A percentile compares a stretch with the other conserved stretches of the same genome.
phyloP scores from a whole-genome alignment of 1,139 yeast species.

The Lodderomyces beijingensis region DNA sequence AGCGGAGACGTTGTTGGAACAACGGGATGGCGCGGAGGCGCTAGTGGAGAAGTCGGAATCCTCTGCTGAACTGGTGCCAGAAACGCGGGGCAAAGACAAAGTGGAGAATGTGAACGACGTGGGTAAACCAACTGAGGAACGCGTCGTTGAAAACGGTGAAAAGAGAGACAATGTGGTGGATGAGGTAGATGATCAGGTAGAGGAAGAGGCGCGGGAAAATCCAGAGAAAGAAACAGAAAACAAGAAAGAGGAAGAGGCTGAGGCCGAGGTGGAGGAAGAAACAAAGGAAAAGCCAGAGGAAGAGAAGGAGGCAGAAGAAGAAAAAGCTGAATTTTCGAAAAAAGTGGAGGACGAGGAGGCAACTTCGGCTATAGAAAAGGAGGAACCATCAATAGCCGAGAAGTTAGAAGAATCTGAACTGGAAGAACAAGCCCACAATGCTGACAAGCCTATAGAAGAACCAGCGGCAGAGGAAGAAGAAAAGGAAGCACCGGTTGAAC shows the following conservation, averaged over 20 bases:
- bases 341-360: conserved; percentile 4
- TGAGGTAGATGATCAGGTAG: conserved; percentile 1
- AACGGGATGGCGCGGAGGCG: neutral
- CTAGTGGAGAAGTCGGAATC: neutral
- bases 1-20: neutral
- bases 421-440: conserved; percentile 6
- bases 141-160: too few relatives aligned
- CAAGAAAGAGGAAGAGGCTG: conserved; percentile 1
- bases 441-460: conserved; percentile 6
- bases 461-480: conserved; percentile 3
- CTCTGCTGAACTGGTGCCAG: too few relatives aligned
- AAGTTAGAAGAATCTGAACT: conserved; percentile 4
- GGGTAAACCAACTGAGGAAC: too few relatives aligned
- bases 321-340: conserved; percentile 8
- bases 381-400: conserved; percentile 6
- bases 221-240: neutral
- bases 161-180: conserved; percentile 2
- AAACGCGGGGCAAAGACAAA: neutral
- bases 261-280: conserved; percentile 2
- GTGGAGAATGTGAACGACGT: neutral
- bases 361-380: conserved; percentile 4
- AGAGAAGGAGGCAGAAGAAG: conserved; percentile 5
- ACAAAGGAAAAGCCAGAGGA: conserved; percentile 8
- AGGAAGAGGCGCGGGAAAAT: neutral
- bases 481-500: conserved; percentile 4